phyloP scores from a whole-genome alignment of 208 protist genomes.

The Acanthamoeba royreba region DNA sequence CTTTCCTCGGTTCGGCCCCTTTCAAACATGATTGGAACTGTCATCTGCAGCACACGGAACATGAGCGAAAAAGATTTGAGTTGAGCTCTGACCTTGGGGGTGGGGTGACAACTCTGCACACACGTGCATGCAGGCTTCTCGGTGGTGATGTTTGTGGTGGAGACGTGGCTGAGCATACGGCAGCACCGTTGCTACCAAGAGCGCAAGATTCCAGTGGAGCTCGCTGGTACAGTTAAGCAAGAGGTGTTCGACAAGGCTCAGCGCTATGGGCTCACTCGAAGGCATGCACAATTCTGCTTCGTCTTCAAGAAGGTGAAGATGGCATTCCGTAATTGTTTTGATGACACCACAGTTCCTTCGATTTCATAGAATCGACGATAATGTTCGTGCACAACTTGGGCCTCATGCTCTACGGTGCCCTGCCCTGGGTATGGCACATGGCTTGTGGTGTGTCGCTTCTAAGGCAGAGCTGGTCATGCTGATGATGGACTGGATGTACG shows the following conservation, averaged over 20 bases:
- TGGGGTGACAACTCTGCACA: too few relatives aligned
- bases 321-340: too few relatives aligned
- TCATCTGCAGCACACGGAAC: too few relatives aligned
- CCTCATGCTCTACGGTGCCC: background rate
- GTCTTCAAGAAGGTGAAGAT: too few relatives aligned
- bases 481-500: background rate
- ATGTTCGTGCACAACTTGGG: background rate
- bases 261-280: background rate
- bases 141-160: background rate
- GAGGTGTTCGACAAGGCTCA: background rate
- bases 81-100: too few relatives aligned
- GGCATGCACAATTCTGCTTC: background rate
- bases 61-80: too few relatives aligned
- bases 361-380: background rate
- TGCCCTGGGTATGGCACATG: background rate
- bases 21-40: background rate
- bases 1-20: background rate
- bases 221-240: background rate
- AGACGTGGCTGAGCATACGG: background rate
- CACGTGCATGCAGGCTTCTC: too few relatives aligned
- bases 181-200: background rate
- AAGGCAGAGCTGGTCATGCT: too few relatives aligned
- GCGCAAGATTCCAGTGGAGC: background rate
- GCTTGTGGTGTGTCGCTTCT: background rate
- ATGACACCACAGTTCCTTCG: background rate